Evolutionary conservation across 768 basidiomycete species (phyloP), one percentile per base, ranked within the genome.

Genomic region (Rhizopogon rudus): DNA sequence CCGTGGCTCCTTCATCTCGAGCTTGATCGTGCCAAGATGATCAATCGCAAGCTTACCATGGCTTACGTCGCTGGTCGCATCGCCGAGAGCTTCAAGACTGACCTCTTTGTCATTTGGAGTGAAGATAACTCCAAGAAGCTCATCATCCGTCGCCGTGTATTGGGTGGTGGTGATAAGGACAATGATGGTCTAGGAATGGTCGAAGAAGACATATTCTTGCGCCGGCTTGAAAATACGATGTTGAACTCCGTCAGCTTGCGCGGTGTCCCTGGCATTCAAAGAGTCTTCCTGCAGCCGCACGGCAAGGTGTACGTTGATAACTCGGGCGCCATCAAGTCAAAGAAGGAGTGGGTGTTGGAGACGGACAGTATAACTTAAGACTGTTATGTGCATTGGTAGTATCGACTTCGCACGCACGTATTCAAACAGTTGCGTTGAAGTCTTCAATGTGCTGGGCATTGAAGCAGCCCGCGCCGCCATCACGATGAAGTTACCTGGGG

Each of bases 11-110:
- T 20, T 20, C 20, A 20, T 20, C 20, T 20, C 2, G 20, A 20
- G 20, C 20, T 20, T 20, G 20, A 20, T 20, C 20, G 20, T 20
- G 20, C 20, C 3, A 93, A 96, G 75, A 97, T 99, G 90, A 87
- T 98, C 60, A 96, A 97, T 76, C 87, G 95, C 65, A 95, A 94
- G 69, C 79, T 98, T 62, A 91, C 88, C 10, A 98, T 98, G 92
- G 81, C 87, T 45, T 91, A 93, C 61, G 95, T 99, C 42, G 95
- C 94, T 6, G 86, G 89, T 59, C 86, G 90, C 41, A 98, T 99
- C 20, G 20, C 20, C 20, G 20, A 20, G 20, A 20, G 20, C 20
- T 20, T 20, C 20, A 20, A 20, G 20, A 20, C 20, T 20, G 20
- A 20, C 20, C 20, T 20, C 20, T 20, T 20, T 20, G 20, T 20